These are phyloP conservation scores for Echium plantagineum DNA, from an alignment of 257 asterid genomes.

Conservation along the genomic window DNA sequence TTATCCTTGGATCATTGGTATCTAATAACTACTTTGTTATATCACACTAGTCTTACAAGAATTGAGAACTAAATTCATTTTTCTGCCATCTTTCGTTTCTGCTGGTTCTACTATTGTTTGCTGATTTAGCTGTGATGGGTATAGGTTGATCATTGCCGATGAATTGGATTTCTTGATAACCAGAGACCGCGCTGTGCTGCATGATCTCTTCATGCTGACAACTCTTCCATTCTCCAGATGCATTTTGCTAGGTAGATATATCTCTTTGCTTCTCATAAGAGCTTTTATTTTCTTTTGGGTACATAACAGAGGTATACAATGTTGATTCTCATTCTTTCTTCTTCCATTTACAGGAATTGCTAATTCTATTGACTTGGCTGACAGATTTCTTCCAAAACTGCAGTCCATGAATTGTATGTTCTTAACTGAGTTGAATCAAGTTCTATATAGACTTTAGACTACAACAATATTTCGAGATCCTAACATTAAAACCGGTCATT, in stretches of 20 bases:
- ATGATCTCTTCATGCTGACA: conserved; percentile 89
- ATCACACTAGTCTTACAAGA: too few species aligned
- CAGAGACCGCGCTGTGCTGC: conserved; percentile 74
- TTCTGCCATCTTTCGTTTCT: background rate
- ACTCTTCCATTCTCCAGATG: conserved; percentile 81
- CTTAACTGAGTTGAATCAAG: conserved; percentile 8
- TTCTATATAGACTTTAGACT: background rate
- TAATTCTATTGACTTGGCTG: conserved; percentile 94
- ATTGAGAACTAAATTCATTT: too few species aligned
- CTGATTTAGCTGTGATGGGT: background rate
- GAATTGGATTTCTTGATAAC: conserved; percentile 95
- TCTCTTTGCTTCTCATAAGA: background rate
- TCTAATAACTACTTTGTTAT: background rate
- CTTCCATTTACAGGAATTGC: conserved; percentile 59
- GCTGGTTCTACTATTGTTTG: background rate
- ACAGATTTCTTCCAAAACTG: conserved; percentile 85
- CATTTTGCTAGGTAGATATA: conserved; percentile 60
- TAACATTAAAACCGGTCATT: too few species aligned
- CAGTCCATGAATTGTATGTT: conserved; percentile 78
- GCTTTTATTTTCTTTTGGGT: background rate
- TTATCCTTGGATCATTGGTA: background rate
- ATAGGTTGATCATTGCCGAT: conserved; percentile 77
- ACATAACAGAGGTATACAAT: background rate
- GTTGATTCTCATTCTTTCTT: conserved; percentile 15
- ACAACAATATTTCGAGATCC: background rate